Percentiles rank a stretch among this genome's conserved stretches.
These are phyloP conservation scores for Discostella stelligeroides DNA, from an alignment of 108 stramenopile genomes.

Conservation along the genomic window DNA sequence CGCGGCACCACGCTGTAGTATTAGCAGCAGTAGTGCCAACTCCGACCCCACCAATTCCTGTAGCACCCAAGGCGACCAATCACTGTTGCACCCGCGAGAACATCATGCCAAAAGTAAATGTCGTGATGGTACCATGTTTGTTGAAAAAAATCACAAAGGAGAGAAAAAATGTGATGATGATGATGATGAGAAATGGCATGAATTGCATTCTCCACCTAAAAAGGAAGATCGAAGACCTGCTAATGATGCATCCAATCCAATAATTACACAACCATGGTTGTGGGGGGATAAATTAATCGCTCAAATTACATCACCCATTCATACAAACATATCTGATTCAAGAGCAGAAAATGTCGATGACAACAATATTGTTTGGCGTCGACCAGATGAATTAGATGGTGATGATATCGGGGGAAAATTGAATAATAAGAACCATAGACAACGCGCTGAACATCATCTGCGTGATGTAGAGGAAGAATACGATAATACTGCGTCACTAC, in stretches of 20 bases:
- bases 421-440: background rate
- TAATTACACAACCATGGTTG: background rate
- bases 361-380: conserved; percentile 30
- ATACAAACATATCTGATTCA: background rate
- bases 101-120: background rate
- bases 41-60: background rate
- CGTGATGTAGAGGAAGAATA: conserved; percentile 2
- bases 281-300: too few relatives aligned
- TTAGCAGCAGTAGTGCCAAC: background rate
- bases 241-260: background rate
- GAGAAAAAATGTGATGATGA: conserved; percentile 8
- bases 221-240: background rate
- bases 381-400: conserved; percentile 13
- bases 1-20: background rate
- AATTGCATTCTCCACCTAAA: background rate
- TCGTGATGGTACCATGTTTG: conserved; percentile 1
- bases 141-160: background rate
- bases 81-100: background rate
- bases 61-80: background rate
- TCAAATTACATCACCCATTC: background rate
- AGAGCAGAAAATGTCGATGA: conserved; percentile 21
- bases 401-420: background rate
- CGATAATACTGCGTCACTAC: background rate
- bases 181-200: conserved; percentile 25
- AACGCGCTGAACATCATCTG: background rate